phyloP scores from a whole-genome alignment of 306 rosid species.

The Coriaria nepalensis region DNA sequence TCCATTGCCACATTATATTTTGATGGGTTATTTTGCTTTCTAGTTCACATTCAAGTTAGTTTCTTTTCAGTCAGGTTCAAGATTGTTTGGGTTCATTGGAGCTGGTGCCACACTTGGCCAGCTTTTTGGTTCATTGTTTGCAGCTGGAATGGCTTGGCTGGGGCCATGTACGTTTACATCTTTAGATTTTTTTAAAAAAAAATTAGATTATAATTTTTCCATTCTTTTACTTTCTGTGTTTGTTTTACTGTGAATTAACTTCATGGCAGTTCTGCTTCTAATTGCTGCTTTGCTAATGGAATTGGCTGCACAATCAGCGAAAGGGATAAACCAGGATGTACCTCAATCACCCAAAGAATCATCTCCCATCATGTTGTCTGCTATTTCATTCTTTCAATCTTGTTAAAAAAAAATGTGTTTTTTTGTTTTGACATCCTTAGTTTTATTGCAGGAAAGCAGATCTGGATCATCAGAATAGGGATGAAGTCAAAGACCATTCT shows the following conservation, averaged over 20 bases:
- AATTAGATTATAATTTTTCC: too few species aligned
- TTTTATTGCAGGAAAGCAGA: conserved; percentile 42
- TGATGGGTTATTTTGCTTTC: conserved; percentile 10
- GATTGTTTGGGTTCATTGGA: conserved; percentile 94
- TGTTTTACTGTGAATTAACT: not conserved
- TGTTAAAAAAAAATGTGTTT: not conserved
- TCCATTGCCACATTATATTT: conserved; percentile 12
- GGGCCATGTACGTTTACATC: conserved; percentile 68
- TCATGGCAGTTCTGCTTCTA: conserved; percentile 54
- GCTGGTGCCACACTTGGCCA: conserved; percentile 99
- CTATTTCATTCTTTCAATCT: too few species aligned
- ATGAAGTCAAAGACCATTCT: conserved; percentile 30
- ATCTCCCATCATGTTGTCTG: conserved; percentile 53
- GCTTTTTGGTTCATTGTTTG: conserved; percentile 84
- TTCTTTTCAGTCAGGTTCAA: conserved; percentile 93
- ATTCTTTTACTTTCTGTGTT: conserved; percentile 5
- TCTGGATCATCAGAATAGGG: conserved; percentile 25
- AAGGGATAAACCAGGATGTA: conserved; percentile 50
- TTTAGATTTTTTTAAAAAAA: too few species aligned
- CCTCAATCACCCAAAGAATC: conserved; percentile 37
- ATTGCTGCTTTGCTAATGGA: conserved; percentile 91
- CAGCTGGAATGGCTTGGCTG: conserved; percentile 80
- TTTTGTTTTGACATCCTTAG: conserved; percentile 9
- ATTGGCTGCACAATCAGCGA: conserved; percentile 76
- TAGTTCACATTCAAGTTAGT: conserved; percentile 22